phyloP scores from a whole-genome alignment of 129 eudicot genomes.

The Chrysanthemum makinoi region DNA sequence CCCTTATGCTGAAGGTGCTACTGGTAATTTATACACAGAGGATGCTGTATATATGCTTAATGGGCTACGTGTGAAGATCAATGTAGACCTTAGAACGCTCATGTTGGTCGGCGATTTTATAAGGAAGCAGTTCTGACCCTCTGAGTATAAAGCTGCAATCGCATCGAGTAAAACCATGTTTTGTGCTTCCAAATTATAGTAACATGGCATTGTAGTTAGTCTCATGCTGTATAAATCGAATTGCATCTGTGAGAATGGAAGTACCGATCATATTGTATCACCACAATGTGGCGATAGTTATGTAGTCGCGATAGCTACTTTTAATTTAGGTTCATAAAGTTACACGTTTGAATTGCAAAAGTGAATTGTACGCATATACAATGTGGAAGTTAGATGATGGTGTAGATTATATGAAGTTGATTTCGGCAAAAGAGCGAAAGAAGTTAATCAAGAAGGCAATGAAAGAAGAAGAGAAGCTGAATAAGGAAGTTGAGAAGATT shows the following conservation, averaged over 20 bases:
- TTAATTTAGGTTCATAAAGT: too few relatives aligned
- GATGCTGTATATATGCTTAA: conserved; percentile 91
- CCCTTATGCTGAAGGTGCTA: conserved; percentile 93
- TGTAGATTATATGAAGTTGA: conserved; percentile 43
- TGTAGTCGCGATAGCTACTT: too few relatives aligned
- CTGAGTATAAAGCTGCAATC: too few relatives aligned
- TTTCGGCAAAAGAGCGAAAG: conserved; percentile 51
- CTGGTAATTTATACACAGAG: conserved; percentile 85
- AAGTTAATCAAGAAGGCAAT: conserved; percentile 59
- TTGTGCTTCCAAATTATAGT: conserved; percentile 59
- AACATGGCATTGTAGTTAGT: not conserved
- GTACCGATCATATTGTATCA: too few relatives aligned
- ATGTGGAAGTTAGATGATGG: conserved; percentile 24
- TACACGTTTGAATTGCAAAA: too few relatives aligned
- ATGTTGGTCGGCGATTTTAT: conserved; percentile 73
- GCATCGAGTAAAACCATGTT: conserved; percentile 40
- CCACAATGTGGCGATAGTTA: too few relatives aligned
- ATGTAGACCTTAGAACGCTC: conserved; percentile 62
- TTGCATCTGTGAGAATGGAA: too few relatives aligned
- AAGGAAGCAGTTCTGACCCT: conserved; percentile 61
- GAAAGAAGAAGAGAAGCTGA: conserved; percentile 72
- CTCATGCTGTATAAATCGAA: too few relatives aligned
- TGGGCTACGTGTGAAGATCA: conserved; percentile 71
- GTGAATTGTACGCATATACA: too few relatives aligned
- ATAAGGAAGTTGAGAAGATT: conserved; percentile 78